Percentiles rank a stretch among this genome's conserved stretches.
Evolutionary conservation across 768 basidiomycete genomes (phyloP).

Genomic region (Psilocybe cyanescens): DNA sequence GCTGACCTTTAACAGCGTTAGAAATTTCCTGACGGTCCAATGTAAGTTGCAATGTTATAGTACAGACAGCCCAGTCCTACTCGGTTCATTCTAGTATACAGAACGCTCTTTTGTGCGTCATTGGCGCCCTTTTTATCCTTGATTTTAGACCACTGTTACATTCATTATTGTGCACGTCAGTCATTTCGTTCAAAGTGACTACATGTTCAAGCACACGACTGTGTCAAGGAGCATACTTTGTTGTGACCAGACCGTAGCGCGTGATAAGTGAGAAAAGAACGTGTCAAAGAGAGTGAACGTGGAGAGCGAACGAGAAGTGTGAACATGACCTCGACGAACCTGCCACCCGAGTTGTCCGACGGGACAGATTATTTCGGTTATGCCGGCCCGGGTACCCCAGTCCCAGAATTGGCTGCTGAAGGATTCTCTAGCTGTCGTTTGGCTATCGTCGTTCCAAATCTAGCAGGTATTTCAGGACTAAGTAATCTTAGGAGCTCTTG

Average conservation of each 20-base stretch:
- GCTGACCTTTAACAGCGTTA: conserved; percentile 61
- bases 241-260: conserved; percentile 40
- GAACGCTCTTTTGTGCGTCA: conserved; percentile 59
- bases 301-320: conserved; percentile 8
- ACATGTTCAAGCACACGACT: no score
- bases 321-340: conserved; percentile 1
- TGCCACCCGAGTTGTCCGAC: no score
- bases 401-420: no score
- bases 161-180: background rate
- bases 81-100: conserved; percentile 58
- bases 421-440: no score
- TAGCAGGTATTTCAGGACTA: no score
- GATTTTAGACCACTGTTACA: conserved; percentile 73
- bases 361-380: no score
- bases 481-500: no score
- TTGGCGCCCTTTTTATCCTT: conserved; percentile 70
- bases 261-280: conserved; percentile 21
- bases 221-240: conserved; percentile 32
- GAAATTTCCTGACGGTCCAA: conserved; percentile 55
- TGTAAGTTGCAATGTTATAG: background rate
- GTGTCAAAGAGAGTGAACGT: background rate
- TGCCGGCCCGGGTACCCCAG: no score
- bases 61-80: conserved; percentile 38
- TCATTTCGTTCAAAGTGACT: background rate
- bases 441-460: no score